phyloP scores from a whole-genome alignment of 1,284 basidiomycete species.

The Puccinia brachypodii region DNA sequence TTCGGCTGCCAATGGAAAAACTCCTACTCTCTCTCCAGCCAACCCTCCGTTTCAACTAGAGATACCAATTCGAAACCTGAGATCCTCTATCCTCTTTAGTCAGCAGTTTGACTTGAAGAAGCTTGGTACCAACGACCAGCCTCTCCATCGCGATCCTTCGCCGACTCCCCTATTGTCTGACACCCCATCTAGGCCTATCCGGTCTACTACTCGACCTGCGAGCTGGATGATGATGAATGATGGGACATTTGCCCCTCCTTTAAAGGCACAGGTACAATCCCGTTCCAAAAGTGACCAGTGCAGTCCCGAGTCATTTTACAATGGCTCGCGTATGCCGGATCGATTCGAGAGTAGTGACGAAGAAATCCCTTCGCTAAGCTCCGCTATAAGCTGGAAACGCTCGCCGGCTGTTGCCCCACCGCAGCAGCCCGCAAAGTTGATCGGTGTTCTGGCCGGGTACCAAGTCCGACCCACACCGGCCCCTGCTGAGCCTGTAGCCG shows the following conservation, averaged over 20 bases:
- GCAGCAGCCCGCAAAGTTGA: neutral
- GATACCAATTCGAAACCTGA: neutral
- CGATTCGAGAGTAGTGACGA: constrained; percentile 18
- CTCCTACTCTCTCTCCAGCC: neutral
- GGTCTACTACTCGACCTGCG: constrained; percentile 22
- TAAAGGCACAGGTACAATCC: constrained; percentile 10
- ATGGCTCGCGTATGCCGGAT: neutral
- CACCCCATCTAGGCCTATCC: constrained; percentile 16
- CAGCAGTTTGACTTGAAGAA: constrained; percentile 30
- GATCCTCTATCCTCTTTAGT: constrained; percentile 31
- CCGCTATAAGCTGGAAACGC: neutral
- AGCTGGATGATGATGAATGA: constrained; percentile 44
- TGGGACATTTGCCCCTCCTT: constrained; percentile 32
- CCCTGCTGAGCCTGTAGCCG: neutral
- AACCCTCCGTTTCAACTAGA: neutral
- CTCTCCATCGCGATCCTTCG: constrained; percentile 19
- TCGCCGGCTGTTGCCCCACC: neutral
- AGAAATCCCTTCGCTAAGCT: neutral
- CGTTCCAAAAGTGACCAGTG: neutral
- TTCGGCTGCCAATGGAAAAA: neutral
- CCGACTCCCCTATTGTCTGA: neutral
- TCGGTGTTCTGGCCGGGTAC: neutral
- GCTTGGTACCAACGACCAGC: neutral
- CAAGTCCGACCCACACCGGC: neutral
- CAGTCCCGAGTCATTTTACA: constrained; percentile 19